Percentiles rank a stretch among this genome's conserved stretches.
Conservation (phyloP, 805 yeast genomes). For the Yamadazyma ubonensis region DNA sequence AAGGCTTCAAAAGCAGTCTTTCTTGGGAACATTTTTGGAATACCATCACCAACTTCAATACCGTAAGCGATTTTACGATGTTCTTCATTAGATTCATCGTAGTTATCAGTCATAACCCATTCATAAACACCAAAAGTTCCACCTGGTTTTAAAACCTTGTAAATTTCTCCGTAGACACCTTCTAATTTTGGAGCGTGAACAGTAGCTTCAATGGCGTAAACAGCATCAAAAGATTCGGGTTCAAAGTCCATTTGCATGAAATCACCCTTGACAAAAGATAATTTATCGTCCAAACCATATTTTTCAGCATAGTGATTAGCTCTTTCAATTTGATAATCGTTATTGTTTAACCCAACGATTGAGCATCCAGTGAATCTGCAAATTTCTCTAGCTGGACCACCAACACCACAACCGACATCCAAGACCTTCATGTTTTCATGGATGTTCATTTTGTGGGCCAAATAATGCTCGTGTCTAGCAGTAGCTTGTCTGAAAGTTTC, state of each 20-base stretch:
- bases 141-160: conserved; percentile 95
- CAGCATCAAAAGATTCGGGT: conserved; percentile 88
- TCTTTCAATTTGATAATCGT: conserved; percentile 93
- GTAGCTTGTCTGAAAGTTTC: conserved; percentile 92
- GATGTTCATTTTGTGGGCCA: conserved; percentile 84
- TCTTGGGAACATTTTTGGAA: conserved; percentile 90
- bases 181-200: conserved; percentile 96
- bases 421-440: conserved; percentile 79
- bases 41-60: conserved; percentile 98
- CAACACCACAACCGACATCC: conserved; percentile 99
- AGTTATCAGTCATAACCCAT: conserved; percentile 97
- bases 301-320: conserved; percentile 77
- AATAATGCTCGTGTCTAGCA: conserved; percentile 95
- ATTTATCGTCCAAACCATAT: conserved; percentile 64
- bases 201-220: conserved; percentile 97
- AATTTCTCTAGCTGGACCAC: conserved; percentile 98
- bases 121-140: conserved; percentile 97
- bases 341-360: conserved; percentile 90
- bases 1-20: conserved; percentile 88
- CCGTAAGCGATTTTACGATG: conserved; percentile 96
- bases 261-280: conserved; percentile 92
- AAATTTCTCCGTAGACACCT: conserved; percentile 94
- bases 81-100: conserved; percentile 81
- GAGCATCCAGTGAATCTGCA: conserved; percentile 84
- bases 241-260: conserved; percentile 99